phyloP scores from a whole-genome alignment of 805 yeast species.

The Sugiyamaella valdiviana region DNA sequence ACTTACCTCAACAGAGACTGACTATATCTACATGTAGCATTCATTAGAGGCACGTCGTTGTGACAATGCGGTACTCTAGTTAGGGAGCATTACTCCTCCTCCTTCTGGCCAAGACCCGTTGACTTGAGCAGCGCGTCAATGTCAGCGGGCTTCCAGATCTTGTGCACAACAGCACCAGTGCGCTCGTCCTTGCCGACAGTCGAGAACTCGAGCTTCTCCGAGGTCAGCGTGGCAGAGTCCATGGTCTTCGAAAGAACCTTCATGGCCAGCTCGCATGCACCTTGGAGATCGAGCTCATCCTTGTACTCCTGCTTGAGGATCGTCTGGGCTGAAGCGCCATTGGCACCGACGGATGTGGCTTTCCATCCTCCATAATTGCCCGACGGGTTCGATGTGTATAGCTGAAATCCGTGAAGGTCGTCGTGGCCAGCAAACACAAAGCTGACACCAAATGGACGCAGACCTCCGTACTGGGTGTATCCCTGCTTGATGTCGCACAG shows the following conservation, averaged over 20 bases:
- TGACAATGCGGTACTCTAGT: no score
- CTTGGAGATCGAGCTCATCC: constrained; percentile 58
- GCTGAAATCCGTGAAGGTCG: constrained; percentile 80
- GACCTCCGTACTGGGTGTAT: constrained; percentile 97
- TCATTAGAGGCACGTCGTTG: no score
- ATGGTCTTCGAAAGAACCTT: constrained; percentile 91
- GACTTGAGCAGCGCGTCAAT: constrained; percentile 68
- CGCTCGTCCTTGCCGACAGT: constrained; percentile 50
- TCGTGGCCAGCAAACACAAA: constrained; percentile 95
- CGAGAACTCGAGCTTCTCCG: constrained; percentile 89
- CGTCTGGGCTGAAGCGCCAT: constrained; percentile 94
- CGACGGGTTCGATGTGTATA: constrained; percentile 92
- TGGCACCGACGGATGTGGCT: constrained; percentile 95
- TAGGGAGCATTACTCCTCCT: constrained; percentile 41
- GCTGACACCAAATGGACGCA: constrained; percentile 97
- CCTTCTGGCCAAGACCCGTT: constrained; percentile 59
- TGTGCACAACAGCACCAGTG: constrained; percentile 51
- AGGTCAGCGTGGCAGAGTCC: constrained; percentile 76
- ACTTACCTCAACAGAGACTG: no score
- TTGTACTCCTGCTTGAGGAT: constrained; percentile 90
- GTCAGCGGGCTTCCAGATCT: constrained; percentile 74
- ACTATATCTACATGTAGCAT: no score
- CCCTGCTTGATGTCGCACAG: constrained; percentile 95
- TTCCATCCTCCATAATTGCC: constrained; percentile 99
- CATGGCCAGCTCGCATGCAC: constrained; percentile 81